Evolutionary conservation across 768 basidiomycete genomes (phyloP).

Genomic region (Leccinum disarticulatum): DNA sequence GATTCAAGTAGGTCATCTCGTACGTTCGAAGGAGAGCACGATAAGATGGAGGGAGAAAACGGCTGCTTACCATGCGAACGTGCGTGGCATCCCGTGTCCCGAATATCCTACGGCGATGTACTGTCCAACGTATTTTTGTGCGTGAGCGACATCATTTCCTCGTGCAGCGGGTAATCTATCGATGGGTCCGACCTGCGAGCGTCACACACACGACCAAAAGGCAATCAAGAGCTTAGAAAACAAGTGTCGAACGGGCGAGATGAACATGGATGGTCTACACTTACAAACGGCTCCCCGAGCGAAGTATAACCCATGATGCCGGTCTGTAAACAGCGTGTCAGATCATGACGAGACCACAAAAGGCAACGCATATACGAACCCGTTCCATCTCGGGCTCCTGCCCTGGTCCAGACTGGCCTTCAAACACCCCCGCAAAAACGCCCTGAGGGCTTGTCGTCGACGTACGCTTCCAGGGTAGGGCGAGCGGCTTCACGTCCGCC

Average conservation of each 20-base stretch:
- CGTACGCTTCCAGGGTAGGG: constrained; percentile 48
- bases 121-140: constrained; percentile 47
- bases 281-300: constrained; percentile 63
- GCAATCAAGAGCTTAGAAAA: no score
- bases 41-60: no score
- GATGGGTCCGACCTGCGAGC: constrained; percentile 62
- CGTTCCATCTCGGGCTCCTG: constrained; percentile 74
- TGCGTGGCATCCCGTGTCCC: constrained; percentile 81
- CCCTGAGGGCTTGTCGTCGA: constrained; percentile 53
- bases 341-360: neutral
- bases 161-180: constrained; percentile 26
- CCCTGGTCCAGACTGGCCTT: constrained; percentile 47
- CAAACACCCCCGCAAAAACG: constrained; percentile 59
- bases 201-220: neutral
- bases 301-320: constrained; percentile 81
- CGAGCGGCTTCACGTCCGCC: constrained; percentile 53
- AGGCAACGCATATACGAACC: constrained; percentile 43
- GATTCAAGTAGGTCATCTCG: neutral
- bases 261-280: constrained; percentile 19
- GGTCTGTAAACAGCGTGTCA: constrained; percentile 36
- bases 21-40: neutral
- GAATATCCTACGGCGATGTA: constrained; percentile 72
- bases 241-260: neutral
- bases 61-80: constrained; percentile 54
- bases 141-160: constrained; percentile 15